A percentile compares a stretch with the other conserved stretches of the same genome.
Evolutionary conservation across 192 early-diverging fungal species (phyloP).

Genomic region (Pecoramyces ruminantium): DNA sequence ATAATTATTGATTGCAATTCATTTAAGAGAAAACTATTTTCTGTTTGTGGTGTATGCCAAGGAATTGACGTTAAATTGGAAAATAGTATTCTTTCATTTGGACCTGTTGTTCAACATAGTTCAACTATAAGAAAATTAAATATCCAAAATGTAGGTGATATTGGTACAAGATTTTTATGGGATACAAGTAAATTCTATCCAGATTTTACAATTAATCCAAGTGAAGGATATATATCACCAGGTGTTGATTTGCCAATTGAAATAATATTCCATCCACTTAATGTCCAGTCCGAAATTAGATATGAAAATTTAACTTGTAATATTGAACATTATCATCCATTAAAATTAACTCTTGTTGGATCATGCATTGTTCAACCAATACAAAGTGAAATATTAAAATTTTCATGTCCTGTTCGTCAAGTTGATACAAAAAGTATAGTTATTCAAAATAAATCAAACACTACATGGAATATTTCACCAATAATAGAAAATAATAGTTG

Average conservation of each 20-base stretch:
- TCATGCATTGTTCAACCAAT: constrained; percentile 33
- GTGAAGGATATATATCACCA: constrained; percentile 43
- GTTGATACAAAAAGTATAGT: constrained; percentile 27
- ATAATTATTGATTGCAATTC: constrained; percentile 23
- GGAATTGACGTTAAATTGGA: constrained; percentile 37
- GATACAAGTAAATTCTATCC: constrained; percentile 22
- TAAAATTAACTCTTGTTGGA: constrained; percentile 33
- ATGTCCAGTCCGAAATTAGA: constrained; percentile 32
- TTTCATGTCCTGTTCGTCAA: constrained; percentile 30
- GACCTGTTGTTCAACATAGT: constrained; percentile 36
- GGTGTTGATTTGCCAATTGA: constrained; percentile 41
- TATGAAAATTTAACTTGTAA: constrained; percentile 27
- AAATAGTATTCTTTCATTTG: constrained; percentile 40
- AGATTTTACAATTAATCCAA: constrained; percentile 35
- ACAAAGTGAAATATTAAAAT: constrained; percentile 34
- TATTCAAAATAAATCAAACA: constrained; percentile 23
- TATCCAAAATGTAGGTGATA: constrained; percentile 35
- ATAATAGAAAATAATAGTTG: constrained; percentile 41
- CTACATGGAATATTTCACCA: constrained; percentile 30
- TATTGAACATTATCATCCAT: constrained; percentile 15
- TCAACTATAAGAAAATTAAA: constrained; percentile 28
- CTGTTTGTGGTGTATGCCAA: constrained; percentile 30
- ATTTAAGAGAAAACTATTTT: constrained; percentile 13
- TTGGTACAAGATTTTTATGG: constrained; percentile 35
- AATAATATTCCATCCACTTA: constrained; percentile 33